phyloP scores from a whole-genome alignment of 1,139 yeast species.

The Casaregolazyma lundiana region DNA sequence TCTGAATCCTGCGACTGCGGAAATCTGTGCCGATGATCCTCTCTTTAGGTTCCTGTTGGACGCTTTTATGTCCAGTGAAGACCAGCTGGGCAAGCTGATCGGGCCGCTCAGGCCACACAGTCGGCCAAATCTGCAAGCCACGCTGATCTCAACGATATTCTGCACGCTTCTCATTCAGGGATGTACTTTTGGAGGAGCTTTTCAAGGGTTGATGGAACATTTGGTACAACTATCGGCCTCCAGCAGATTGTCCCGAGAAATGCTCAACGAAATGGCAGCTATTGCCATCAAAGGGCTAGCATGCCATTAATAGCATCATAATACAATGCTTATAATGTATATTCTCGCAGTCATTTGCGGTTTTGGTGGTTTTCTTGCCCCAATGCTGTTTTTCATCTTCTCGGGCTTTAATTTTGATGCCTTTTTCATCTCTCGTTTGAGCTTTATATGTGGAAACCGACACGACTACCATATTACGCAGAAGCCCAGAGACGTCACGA shows the following conservation, averaged over 20 bases:
- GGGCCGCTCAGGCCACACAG: not conserved
- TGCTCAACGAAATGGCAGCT: conserved; percentile 1
- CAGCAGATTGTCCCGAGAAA: not conserved
- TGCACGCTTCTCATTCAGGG: not conserved
- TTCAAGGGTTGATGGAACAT: not conserved
- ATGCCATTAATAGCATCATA: not conserved
- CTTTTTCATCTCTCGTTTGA: not conserved
- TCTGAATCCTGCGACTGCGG: not conserved
- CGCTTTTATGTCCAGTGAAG: not conserved
- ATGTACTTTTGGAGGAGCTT: conserved; percentile 1
- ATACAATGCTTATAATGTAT: no score
- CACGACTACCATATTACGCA: conserved; percentile 11
- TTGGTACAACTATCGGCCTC: not conserved
- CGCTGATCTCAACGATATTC: not conserved
- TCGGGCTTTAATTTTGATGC: not conserved
- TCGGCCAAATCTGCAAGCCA: not conserved
- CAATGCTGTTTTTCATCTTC: not conserved
- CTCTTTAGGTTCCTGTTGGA: not conserved
- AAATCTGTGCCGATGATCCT: not conserved
- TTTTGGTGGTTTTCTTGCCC: not conserved
- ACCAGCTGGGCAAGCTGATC: not conserved
- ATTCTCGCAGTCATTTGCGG: no score
- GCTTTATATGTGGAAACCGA: conserved; percentile 11
- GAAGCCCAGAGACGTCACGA: conserved; percentile 12
- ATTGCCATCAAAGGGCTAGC: not conserved